phyloP scores from a whole-genome alignment of 2,329 filamentous ascomycete genomes.

The Trichoderma hamatum region DNA sequence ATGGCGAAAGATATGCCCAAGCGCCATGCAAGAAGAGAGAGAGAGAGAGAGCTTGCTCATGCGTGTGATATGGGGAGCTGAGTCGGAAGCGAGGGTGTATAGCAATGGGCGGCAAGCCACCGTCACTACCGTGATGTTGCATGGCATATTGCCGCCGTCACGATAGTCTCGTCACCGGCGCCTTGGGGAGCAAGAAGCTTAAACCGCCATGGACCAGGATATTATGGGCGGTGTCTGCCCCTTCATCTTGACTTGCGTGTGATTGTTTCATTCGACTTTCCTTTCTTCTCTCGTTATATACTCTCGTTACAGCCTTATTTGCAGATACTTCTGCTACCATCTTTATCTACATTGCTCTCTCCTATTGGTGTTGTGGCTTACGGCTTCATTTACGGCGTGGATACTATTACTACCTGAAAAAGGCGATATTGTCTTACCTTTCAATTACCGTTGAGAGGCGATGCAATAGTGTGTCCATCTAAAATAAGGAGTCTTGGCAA shows the following conservation, averaged over 20 bases:
- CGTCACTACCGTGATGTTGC: neutral
- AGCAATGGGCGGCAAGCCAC: constrained; percentile 16
- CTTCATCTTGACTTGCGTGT: constrained; percentile 1
- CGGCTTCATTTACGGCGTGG: neutral
- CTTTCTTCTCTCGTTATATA: neutral
- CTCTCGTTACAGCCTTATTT: neutral
- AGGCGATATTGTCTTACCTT: neutral
- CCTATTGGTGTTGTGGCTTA: neutral
- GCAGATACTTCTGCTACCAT: neutral
- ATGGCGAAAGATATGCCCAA: neutral
- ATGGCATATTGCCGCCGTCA: constrained; percentile 21
- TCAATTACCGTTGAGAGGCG: neutral
- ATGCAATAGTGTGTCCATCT: neutral
- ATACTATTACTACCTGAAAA: neutral
- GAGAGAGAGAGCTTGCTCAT: neutral
- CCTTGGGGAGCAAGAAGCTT: constrained; percentile 14
- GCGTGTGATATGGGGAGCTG: constrained; percentile 18
- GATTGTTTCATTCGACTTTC: neutral
- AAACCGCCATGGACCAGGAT: constrained; percentile 1
- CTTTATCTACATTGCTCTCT: neutral
- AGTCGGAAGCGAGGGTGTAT: constrained; percentile 8
- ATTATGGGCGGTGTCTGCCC: constrained; percentile 9
- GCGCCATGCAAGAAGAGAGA: constrained; percentile 12
- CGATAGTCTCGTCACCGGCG: constrained; percentile 23
- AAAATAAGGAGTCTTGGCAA: neutral